Evolutionary conservation across 2,329 filamentous ascomycete genomes (phyloP).

Genomic region (Drechslera avenae): DNA sequence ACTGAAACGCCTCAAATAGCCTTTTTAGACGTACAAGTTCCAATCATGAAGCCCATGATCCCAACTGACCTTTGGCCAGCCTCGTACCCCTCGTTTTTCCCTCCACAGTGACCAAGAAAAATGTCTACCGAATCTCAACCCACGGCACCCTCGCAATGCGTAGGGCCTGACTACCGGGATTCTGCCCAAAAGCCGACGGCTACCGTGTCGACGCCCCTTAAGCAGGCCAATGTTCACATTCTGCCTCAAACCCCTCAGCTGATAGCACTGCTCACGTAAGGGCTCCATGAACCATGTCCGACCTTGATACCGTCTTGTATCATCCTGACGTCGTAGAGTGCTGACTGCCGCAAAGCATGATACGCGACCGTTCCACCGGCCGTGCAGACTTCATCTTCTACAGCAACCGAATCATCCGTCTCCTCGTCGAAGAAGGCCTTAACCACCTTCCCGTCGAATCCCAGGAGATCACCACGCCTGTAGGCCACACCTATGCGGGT

Average conservation of each 20-base stretch:
- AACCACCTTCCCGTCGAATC: slow-evolving; percentile 94
- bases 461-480: slow-evolving; percentile 87
- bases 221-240: slow-evolving; percentile 86
- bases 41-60: background rate
- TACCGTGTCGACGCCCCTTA: slow-evolving; percentile 82
- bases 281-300: slow-evolving; percentile 33
- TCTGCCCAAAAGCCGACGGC: slow-evolving; percentile 80
- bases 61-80: slow-evolving; percentile 8
- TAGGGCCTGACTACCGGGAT: slow-evolving; percentile 80
- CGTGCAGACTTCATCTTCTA: slow-evolving; percentile 99
- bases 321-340: too few relatives aligned
- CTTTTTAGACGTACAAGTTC: background rate
- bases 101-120: slow-evolving; percentile 5
- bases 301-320: background rate
- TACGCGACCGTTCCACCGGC: slow-evolving; percentile 85
- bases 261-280: slow-evolving; percentile 96
- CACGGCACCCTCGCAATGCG: slow-evolving; percentile 60
- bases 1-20: background rate
- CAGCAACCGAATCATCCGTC: slow-evolving; percentile 95
- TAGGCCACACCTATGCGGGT: slow-evolving; percentile 84
- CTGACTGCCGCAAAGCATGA: slow-evolving; percentile 68
- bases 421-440: slow-evolving; percentile 94
- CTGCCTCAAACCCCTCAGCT: slow-evolving; percentile 93
- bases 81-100: slow-evolving; percentile 8
- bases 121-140: slow-evolving; percentile 39